Conservation (phyloP, 1,284 basidiomycete species). For the Ganoderma lucidum region DNA sequence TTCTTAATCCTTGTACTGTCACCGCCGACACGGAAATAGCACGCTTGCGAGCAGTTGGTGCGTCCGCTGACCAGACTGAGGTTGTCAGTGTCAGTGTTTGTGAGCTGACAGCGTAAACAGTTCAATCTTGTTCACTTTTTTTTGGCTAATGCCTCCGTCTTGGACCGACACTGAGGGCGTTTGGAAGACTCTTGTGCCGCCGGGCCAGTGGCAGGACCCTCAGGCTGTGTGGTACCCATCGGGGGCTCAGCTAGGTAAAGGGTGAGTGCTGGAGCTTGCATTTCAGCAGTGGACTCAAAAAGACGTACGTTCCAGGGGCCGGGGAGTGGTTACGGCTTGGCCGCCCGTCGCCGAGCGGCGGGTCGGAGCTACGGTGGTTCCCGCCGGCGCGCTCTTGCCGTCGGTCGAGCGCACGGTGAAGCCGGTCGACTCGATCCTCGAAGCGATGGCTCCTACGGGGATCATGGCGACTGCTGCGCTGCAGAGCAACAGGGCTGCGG, state of each 20-base stretch:
- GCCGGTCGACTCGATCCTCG: constrained; percentile 32
- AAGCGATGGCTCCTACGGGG: constrained; percentile 39
- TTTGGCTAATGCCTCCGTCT: neutral
- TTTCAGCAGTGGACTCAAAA: no score
- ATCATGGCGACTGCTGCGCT: constrained; percentile 43
- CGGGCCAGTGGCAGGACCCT: no score
- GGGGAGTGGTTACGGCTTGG: no score
- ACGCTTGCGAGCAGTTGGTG: neutral
- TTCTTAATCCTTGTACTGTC: neutral
- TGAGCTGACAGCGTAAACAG: neutral
- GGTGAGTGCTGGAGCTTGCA: no score
- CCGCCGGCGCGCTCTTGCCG: no score
- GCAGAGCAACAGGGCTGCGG: constrained; percentile 28
- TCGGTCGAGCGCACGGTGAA: constrained; percentile 13
- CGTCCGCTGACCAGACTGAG: neutral
- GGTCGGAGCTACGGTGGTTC: no score
- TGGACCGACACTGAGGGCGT: neutral
- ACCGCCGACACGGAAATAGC: neutral
- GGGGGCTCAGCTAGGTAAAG: no score
- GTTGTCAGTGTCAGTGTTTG: neutral
- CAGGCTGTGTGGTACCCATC: no score
- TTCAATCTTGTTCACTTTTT: neutral
- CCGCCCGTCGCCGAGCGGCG: no score
- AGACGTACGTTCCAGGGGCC: no score
- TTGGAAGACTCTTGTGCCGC: no score